These are phyloP conservation scores for Barbatosphaeria neglecta DNA, from an alignment of 495 filamentous ascomycete genomes.

Conservation along the genomic window DNA sequence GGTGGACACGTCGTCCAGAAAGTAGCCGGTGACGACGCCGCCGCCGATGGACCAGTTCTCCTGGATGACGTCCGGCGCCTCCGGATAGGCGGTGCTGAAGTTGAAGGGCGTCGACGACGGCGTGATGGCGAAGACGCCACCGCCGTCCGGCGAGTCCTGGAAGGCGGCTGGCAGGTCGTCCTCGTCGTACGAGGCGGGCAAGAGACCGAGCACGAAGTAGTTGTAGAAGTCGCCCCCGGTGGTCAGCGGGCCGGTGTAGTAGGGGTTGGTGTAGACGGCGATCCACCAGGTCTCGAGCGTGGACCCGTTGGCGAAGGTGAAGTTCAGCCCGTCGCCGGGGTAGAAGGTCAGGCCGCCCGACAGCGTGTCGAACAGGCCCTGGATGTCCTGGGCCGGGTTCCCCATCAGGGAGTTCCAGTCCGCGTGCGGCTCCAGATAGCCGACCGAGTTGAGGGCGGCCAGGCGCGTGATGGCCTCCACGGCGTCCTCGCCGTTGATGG, in stretches of 20 bases:
- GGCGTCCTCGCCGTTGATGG: constrained; percentile 33
- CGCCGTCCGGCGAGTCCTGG: constrained; percentile 1
- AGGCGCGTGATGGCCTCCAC: constrained; percentile 29
- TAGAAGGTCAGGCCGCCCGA: constrained; percentile 32
- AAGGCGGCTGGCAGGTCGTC: background rate
- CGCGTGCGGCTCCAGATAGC: constrained; percentile 33
- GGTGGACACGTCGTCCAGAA: constrained; percentile 23
- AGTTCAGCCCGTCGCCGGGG: constrained; percentile 30
- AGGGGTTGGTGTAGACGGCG: constrained; percentile 22
- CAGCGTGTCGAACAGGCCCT: constrained; percentile 21
- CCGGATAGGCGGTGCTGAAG: constrained; percentile 14
- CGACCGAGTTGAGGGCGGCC: constrained; percentile 24
- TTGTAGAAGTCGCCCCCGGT: constrained; percentile 41
- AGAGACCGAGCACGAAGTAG: constrained; percentile 33
- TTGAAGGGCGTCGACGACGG: background rate
- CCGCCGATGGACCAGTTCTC: constrained; percentile 19
- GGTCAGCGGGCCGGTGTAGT: constrained; percentile 26
- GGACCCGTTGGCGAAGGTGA: constrained; percentile 30
- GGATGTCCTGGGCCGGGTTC: constrained; percentile 30
- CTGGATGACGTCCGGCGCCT: constrained; percentile 19
- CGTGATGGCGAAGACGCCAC: background rate
- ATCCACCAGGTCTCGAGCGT: constrained; percentile 16
- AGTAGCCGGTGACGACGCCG: constrained; percentile 30
- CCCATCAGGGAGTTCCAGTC: constrained; percentile 43
- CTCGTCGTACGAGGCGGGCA: constrained; percentile 13